Conservation (phyloP, 768 basidiomycete species). For the Lactarius akahatsu region DNA sequence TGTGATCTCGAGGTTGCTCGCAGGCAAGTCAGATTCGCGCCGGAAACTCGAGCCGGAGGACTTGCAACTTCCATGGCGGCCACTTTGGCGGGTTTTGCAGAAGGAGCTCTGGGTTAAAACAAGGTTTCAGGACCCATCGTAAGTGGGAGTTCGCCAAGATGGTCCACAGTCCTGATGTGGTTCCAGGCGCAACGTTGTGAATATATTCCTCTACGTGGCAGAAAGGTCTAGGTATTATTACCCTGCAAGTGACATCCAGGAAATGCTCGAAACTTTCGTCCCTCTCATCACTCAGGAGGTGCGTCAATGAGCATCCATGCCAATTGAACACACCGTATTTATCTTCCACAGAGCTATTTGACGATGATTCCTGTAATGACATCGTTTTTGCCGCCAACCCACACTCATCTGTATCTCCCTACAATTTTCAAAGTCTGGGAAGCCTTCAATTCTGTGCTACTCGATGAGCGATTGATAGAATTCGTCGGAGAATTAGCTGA, state of each 20-base stretch:
- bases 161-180: conserved; percentile 11
- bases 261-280: conserved; percentile 70
- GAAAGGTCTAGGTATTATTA: conserved; percentile 74
- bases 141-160: conserved; percentile 32
- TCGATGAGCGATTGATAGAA: conserved; percentile 76
- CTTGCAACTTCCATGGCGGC: conserved; percentile 68
- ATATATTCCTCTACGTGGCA: conserved; percentile 71
- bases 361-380: conserved; percentile 74
- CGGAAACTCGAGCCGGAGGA: conserved; percentile 68
- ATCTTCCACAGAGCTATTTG: conserved; percentile 52
- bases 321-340: background rate
- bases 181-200: conserved; percentile 55
- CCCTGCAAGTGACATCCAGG: conserved; percentile 58
- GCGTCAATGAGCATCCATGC: conserved; percentile 32
- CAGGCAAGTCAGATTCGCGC: conserved; percentile 60
- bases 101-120: conserved; percentile 76
- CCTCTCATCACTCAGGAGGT: conserved; percentile 73
- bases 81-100: conserved; percentile 72
- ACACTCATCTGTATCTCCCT: conserved; percentile 67
- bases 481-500: conserved; percentile 67
- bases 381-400: conserved; percentile 71
- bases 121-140: conserved; percentile 59
- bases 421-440: conserved; percentile 75
- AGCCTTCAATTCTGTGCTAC: conserved; percentile 67
- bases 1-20: conserved; percentile 70